Evolutionary conservation across 148 eudicot genomes (phyloP).

Genomic region (Amaranthus hypochondriacus): DNA sequence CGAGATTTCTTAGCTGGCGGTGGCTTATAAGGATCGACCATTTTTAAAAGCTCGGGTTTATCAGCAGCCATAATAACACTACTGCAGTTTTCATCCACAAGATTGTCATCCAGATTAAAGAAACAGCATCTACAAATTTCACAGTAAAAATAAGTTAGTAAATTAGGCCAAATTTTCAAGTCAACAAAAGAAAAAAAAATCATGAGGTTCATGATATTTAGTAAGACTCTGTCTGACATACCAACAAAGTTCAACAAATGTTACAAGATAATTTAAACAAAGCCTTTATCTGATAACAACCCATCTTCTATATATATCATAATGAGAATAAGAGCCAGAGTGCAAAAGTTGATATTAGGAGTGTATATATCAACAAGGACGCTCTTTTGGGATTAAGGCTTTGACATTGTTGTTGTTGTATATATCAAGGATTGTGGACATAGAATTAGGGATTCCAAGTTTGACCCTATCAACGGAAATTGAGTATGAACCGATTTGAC

Average conservation of each 20-base stretch:
- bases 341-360: background rate
- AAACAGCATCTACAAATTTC: slow-evolving; percentile 51
- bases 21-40: slow-evolving; percentile 56
- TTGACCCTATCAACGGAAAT: no score
- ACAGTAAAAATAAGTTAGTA: slow-evolving; percentile 9
- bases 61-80: slow-evolving; percentile 40
- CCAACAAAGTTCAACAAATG: background rate
- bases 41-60: slow-evolving; percentile 45
- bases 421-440: no score
- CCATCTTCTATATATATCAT: background rate
- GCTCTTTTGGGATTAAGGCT: no score
- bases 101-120: slow-evolving; percentile 46
- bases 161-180: slow-evolving; percentile 6
- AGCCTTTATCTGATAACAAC: background rate
- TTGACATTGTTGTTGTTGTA: no score
- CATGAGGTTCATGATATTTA: background rate
- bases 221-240: background rate
- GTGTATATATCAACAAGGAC: background rate
- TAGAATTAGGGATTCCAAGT: no score
- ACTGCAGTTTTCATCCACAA: slow-evolving; percentile 43
- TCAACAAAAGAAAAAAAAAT: slow-evolving; percentile 8
- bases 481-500: no score
- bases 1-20: slow-evolving; percentile 65
- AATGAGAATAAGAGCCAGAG: background rate
- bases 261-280: background rate